Conservation (phyloP, 768 basidiomycete genomes). For the Grammothele lineata region DNA sequence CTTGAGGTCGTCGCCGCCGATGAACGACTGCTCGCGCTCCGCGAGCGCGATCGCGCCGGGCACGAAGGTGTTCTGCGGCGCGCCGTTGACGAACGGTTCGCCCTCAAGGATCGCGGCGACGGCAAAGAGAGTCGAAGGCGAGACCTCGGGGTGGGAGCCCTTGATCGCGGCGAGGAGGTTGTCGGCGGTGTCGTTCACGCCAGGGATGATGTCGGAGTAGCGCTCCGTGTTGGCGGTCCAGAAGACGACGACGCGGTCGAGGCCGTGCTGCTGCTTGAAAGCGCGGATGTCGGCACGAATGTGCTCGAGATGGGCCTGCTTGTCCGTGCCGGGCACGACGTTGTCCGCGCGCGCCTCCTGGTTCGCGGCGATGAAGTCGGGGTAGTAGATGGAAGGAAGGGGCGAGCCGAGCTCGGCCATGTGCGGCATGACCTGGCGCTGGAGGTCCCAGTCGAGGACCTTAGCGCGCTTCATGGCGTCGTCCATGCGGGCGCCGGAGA, state of each 20-base stretch:
- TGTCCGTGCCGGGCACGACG: conserved; percentile 78
- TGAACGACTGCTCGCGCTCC: conserved; percentile 85
- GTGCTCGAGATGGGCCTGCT: conserved; percentile 87
- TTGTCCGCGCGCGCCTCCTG: conserved; percentile 97
- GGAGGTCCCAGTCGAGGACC: conserved; percentile 94
- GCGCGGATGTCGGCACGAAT: conserved; percentile 91
- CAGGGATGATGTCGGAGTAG: conserved; percentile 90
- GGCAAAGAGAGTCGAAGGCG: conserved; percentile 93
- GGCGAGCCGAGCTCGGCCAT: conserved; percentile 80
- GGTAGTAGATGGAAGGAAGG: conserved; percentile 94
- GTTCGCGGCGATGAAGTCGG: conserved; percentile 97
- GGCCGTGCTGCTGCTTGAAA: conserved; percentile 79
- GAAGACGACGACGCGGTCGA: conserved; percentile 90
- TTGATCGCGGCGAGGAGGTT: conserved; percentile 81
- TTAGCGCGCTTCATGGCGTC: conserved; percentile 90
- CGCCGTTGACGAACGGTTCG: conserved; percentile 94
- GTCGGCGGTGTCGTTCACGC: conserved; percentile 92
- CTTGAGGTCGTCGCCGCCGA: conserved; percentile 97
- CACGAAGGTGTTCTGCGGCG: conserved; percentile 98
- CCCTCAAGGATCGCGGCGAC: conserved; percentile 94
- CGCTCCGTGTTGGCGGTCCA: conserved; percentile 99
- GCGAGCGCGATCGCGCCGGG: conserved; percentile 92
- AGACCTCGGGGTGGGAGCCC: conserved; percentile 86
- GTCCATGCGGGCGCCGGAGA: conserved; percentile 81
- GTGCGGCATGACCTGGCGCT: conserved; percentile 87